phyloP scores from a whole-genome alignment of 345 rosid species.

The Arabis alpina region DNA sequence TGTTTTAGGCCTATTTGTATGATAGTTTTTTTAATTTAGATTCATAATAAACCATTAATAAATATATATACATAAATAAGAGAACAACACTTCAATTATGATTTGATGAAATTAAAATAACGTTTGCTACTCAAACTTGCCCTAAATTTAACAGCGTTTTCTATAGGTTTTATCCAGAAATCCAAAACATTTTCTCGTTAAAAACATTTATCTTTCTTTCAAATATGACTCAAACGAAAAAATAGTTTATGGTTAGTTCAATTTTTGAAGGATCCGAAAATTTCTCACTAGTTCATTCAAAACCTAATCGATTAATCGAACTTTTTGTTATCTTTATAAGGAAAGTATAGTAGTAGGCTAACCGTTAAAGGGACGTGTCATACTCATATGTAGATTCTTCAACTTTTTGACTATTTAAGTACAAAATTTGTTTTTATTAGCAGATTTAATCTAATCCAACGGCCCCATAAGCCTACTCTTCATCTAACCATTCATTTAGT shows the following conservation, averaged over 20 bases:
- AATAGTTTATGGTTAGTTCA: too few species aligned
- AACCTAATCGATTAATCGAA: not conserved
- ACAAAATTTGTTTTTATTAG: not conserved
- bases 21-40: not conserved
- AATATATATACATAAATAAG: not conserved
- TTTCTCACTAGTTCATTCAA: too few species aligned
- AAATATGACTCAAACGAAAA: too few species aligned
- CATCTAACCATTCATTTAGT: slow-evolving; percentile 38
- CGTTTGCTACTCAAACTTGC: too few species aligned
- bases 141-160: not conserved
- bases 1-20: not conserved
- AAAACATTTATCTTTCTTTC: too few species aligned
- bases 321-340: not conserved
- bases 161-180: too few species aligned
- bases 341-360: slow-evolving; percentile 16
- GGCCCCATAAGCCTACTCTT: slow-evolving; percentile 8
- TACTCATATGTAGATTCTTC: slow-evolving; percentile 30
- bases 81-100: not conserved
- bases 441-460: slow-evolving; percentile 36
- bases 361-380: slow-evolving; percentile 29
- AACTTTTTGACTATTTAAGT: not conserved
- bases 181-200: too few species aligned
- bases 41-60: slow-evolving; percentile 10
- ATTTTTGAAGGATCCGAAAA: too few species aligned
- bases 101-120: too few species aligned